Evolutionary conservation across 2,329 filamentous ascomycete species (phyloP), one percentile per base, ranked within the genome.

Genomic region (Phialophora verrucosa): DNA sequence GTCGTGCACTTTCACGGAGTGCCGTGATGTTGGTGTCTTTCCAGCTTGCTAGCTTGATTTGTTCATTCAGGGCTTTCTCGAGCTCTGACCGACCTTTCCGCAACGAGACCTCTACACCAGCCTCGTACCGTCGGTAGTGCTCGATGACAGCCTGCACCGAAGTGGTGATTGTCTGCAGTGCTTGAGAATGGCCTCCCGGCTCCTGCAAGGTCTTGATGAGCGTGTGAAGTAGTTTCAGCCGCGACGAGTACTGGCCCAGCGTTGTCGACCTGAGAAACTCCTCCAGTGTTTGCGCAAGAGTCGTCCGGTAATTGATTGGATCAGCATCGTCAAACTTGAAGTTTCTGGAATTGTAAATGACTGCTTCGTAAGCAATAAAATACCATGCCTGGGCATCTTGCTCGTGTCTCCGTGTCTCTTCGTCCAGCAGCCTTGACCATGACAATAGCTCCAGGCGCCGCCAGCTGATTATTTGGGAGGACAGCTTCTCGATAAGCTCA

Each of bases 1-100:
- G 90, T 73, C 90, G 90, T 0, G 95, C 93, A 77, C 94, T 98
- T 75, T 97, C 93, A 71, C 90, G 87, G 17, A 99, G 82, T 0
- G 92, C 91, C 56, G 90, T 90, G 68, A 99, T 96, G 74, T 98
- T 99, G 25, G 92, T 97, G 73, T 99, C 95, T 77, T 96, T 97
- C 96, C 96, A 99, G 77, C 93, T 97, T 7, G 93, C 93, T 73
- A 99, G 82, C 60, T 96, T 87, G 17, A 99, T 85, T n/a, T 97
- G 89, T 72, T 98, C 91, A 76, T 91, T 94, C 85, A 98, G 92
- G 64, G 92, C 88, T 78, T 93, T 97, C 76, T 98, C 94, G n/a
- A 98, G 84, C 0, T 85, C 83, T 6, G 83, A 81, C 63, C 92
- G 87, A n/a, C 89, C 91, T 53, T 86, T 87, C 23, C 81, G 80